These are phyloP conservation scores for Citrus inodora DNA, from an alignment of 345 rosid genomes.

Conservation along the genomic window DNA sequence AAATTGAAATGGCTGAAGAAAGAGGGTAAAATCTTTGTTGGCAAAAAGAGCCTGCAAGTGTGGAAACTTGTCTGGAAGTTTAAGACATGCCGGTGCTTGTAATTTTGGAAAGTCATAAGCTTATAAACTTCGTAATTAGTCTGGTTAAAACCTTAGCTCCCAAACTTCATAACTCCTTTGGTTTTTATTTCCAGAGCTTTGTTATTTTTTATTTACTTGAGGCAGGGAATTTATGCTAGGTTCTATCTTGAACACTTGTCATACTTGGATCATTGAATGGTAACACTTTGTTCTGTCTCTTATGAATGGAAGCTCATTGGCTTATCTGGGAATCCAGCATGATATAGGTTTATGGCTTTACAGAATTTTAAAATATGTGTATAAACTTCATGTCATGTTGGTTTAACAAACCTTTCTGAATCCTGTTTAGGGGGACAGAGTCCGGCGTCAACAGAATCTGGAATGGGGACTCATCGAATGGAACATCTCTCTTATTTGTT, in stretches of 20 bases:
- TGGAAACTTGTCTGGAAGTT: not conserved
- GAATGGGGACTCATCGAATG: slow-evolving; percentile 29
- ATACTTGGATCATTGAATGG: not conserved
- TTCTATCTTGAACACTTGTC: not conserved
- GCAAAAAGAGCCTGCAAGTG: not conserved
- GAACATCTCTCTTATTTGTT: slow-evolving; percentile 52
- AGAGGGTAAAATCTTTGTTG: not conserved
- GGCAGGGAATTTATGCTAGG: not conserved
- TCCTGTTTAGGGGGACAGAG: slow-evolving; percentile 25
- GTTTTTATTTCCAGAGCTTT: not conserved
- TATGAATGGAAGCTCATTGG: not conserved
- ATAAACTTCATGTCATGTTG: not conserved
- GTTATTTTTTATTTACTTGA: not conserved
- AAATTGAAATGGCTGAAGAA: not conserved
- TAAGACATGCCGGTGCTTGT: not conserved
- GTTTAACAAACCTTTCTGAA: not conserved
- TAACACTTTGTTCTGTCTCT: not conserved
- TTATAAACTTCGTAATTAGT: too few relatives aligned
- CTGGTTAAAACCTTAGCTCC: too few relatives aligned
- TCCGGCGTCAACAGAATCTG: slow-evolving; percentile 24
- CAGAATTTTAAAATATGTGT: not conserved
- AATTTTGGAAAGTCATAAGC: too few relatives aligned
- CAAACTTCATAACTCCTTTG: too few relatives aligned
- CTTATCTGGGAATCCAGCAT: not conserved
- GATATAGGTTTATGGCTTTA: not conserved